Conservation (phyloP, 139 green algal species). For the Picochlorum sp. region DNA sequence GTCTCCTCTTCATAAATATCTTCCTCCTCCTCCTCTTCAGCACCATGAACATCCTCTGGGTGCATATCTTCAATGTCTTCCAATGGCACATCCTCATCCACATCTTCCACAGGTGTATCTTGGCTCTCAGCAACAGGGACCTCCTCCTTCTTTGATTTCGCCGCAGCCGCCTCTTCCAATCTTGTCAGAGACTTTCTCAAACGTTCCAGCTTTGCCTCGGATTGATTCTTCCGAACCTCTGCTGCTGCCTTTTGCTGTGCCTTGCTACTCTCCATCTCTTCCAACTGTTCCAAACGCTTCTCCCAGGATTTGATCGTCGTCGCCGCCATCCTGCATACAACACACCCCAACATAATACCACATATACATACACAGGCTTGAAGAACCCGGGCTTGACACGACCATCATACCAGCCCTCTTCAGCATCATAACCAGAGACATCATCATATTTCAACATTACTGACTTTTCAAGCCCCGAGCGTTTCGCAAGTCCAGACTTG, state of each 20-base stretch:
- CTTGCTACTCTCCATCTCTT: not conserved
- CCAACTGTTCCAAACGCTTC: constrained; percentile 7
- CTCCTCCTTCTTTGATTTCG: constrained; percentile 19
- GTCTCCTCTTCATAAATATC: constrained; percentile 22
- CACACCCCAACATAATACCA: not conserved
- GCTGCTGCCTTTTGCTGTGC: constrained; percentile 8
- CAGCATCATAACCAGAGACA: no score
- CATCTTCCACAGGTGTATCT: no score
- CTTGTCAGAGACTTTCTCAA: constrained; percentile 11
- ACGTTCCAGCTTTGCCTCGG: not conserved
- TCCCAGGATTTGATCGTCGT: not conserved
- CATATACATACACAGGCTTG: not conserved
- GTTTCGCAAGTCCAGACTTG: constrained; percentile 7
- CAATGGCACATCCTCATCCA: constrained; percentile 9
- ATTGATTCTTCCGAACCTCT: not conserved
- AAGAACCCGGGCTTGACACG: not conserved
- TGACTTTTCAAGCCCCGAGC: not conserved
- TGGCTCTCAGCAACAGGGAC: not conserved
- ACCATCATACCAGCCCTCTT: no score
- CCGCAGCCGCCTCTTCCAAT: constrained; percentile 29
- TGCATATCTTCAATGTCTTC: constrained; percentile 32
- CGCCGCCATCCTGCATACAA: constrained; percentile 1
- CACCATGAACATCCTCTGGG: constrained; percentile 7
- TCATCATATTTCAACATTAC: not conserved
- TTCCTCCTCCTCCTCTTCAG: constrained; percentile 7